Base-by-base conservation (phyloP, 768 basidiomycete genomes). In the Trametes villosa region DNA sequence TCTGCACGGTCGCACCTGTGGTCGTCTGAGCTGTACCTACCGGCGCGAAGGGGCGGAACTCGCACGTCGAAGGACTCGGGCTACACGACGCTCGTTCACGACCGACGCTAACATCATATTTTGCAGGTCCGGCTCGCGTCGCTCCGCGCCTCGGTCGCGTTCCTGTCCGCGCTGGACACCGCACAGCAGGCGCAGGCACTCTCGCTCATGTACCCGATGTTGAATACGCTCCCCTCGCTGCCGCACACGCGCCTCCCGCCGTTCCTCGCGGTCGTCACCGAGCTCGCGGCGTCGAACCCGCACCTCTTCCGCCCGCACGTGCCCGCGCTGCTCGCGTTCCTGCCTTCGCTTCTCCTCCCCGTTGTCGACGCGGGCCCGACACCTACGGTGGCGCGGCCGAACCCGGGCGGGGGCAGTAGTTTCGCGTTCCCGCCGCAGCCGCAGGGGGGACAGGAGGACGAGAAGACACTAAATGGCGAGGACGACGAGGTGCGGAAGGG, bases 301-400 rank as follows among this genome's bases (percentile, higher is more conserved):
- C 75, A 77, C 1, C 78, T 94, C n/a, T 95, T 95, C 67, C 78
- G 81, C 22, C 85, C 88, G 0, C 92, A 94, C 69, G 77, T 94
- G 9, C 76, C 78, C 9, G 83, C 83, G 0, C 76, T 95, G 24
- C 78, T 94, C 20, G 77, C 83, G 0, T 93, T 93, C 71, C 77
- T 93, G 30, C 87, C 88, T 0, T 78, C 83, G 2, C 76, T 93
- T 18, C 85, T 92, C n/a, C 80, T 91, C 41, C 88, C 90, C 20
- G 75, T 76, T 18, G 76, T 76, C 8, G 82, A 84, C 63, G 75
- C 82, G 1, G 80, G 81, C 9, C 82, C 83, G 0, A 82, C 83
- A 11, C 82, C 84, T 0, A 83, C 83, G 1, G 77, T 79, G 6
- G 78, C 81, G 20, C 76, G 76, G 3, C 79, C 80, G 4, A 78